Evolutionary conservation across 1,139 yeast species (phyloP).

Genomic region (Geotrichum phurueaensis): DNA sequence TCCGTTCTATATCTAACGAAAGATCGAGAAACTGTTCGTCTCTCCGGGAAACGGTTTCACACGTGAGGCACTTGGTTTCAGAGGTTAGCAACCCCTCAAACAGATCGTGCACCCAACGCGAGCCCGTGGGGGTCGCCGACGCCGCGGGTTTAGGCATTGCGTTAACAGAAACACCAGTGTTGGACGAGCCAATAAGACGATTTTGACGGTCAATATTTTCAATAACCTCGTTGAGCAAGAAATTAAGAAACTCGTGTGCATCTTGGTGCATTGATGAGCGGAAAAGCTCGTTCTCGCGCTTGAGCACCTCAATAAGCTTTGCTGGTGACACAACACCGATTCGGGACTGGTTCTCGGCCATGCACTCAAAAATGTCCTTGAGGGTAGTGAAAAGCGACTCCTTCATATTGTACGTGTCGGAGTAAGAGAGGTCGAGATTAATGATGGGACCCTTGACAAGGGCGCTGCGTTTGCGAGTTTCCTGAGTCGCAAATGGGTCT

Average conservation of each 20-base stretch:
- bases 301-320: slow-evolving; percentile 64
- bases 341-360: slow-evolving; percentile 62
- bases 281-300: slow-evolving; percentile 76
- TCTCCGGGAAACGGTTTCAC: slow-evolving; percentile 79
- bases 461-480: slow-evolving; percentile 76
- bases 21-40: slow-evolving; percentile 85
- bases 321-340: slow-evolving; percentile 84
- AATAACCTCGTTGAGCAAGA: slow-evolving; percentile 71
- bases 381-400: slow-evolving; percentile 64
- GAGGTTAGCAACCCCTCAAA: slow-evolving; percentile 84
- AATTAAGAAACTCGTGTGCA: slow-evolving; percentile 93
- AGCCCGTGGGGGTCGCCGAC: slow-evolving; percentile 22
- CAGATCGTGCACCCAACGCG: slow-evolving; percentile 59
- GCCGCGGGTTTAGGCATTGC: slow-evolving; percentile 30
- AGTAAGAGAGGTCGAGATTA: slow-evolving; percentile 63
- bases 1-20: slow-evolving; percentile 75
- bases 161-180: slow-evolving; percentile 10
- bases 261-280: slow-evolving; percentile 95
- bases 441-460: slow-evolving; percentile 76
- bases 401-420: slow-evolving; percentile 44
- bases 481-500: slow-evolving; percentile 55
- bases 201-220: slow-evolving; percentile 50
- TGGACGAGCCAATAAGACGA: slow-evolving; percentile 17
- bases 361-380: slow-evolving; percentile 79
- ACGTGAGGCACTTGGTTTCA: slow-evolving; percentile 82